Evolutionary conservation across 23 red algal species (phyloP).

Genomic region (Gracilaria gracilis): DNA sequence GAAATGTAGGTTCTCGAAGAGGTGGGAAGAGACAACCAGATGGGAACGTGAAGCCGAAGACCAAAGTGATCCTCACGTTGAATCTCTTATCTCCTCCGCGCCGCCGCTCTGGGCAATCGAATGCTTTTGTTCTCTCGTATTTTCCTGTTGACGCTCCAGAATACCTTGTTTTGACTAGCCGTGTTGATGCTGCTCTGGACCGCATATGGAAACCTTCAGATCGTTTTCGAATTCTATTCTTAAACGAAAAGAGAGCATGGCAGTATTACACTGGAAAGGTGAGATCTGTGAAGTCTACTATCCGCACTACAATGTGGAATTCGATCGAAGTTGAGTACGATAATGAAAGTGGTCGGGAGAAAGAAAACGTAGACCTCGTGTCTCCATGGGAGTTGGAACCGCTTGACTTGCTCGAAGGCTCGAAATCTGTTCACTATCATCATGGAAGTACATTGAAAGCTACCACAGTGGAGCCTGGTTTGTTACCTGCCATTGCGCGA

Average conservation of each 20-base stretch:
- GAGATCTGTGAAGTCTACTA: conserved; percentile 44
- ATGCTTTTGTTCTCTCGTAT: conserved; percentile 70
- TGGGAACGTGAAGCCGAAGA: conserved; percentile 45
- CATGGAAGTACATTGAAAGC: conserved; percentile 2
- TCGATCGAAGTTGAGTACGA: conserved; percentile 82
- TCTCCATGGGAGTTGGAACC: conserved; percentile 85
- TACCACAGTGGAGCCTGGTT: conserved; percentile 56
- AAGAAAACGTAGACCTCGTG: conserved; percentile 56
- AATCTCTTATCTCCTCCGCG: conserved; percentile 21
- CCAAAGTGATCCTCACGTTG: conserved; percentile 44
- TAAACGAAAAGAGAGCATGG: conserved; percentile 77
- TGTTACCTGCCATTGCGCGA: conserved; percentile 52
- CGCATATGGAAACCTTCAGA: conserved; percentile 72
- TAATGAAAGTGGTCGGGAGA: conserved; percentile 68
- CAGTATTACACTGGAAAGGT: conserved; percentile 76
- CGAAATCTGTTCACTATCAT: neutral
- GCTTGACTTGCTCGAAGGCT: conserved; percentile 6
- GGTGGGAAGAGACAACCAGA: conserved; percentile 12
- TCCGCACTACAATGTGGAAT: conserved; percentile 69
- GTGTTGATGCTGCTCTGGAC: conserved; percentile 63
- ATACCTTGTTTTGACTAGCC: conserved; percentile 78
- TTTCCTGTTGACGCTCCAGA: conserved; percentile 88
- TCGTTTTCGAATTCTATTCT: conserved; percentile 87
- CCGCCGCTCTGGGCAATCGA: conserved; percentile 20
- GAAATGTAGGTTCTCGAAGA: conserved; percentile 12